Evolutionary conservation across 768 basidiomycete species (phyloP).

Genomic region (Naganishia friedmannii): DNA sequence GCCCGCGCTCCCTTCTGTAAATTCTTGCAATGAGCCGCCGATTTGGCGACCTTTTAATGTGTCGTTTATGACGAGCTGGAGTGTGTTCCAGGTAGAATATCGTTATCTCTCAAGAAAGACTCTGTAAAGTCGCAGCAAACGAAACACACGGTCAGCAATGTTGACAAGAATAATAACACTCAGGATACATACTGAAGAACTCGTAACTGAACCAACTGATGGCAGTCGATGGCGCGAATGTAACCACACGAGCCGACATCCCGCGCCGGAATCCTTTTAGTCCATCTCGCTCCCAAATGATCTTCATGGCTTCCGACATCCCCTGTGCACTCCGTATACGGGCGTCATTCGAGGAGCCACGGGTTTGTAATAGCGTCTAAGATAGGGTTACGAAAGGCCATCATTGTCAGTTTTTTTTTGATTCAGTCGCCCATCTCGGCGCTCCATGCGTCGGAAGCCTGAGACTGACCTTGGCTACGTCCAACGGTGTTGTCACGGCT

Average conservation of each 20-base stretch:
- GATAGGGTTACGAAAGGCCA: background rate
- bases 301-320: constrained; percentile 79
- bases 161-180: too few species aligned
- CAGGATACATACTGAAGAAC: constrained; percentile 80
- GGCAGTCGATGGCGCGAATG: constrained; percentile 94
- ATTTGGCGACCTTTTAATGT: constrained; percentile 7
- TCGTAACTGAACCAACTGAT: constrained; percentile 97
- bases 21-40: background rate
- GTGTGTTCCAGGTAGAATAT: constrained; percentile 8
- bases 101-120: constrained; percentile 17
- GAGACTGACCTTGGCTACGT: constrained; percentile 73
- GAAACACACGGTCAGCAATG: background rate
- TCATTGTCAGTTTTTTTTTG: background rate
- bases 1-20: background rate
- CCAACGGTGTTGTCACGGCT: constrained; percentile 90
- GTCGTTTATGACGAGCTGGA: background rate
- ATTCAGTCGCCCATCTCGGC: background rate
- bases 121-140: background rate
- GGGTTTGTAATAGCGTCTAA: constrained; percentile 83
- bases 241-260: constrained; percentile 83
- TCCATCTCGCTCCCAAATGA: constrained; percentile 85
- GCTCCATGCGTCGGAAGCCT: background rate
- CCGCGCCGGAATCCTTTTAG: constrained; percentile 80
- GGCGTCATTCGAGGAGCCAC: constrained; percentile 78
- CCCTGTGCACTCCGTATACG: constrained; percentile 80